Evolutionary conservation across 169 alveolate genomes (phyloP), one percentile per base, ranked within the genome.

Genomic region (Miamiensis avidus): DNA sequence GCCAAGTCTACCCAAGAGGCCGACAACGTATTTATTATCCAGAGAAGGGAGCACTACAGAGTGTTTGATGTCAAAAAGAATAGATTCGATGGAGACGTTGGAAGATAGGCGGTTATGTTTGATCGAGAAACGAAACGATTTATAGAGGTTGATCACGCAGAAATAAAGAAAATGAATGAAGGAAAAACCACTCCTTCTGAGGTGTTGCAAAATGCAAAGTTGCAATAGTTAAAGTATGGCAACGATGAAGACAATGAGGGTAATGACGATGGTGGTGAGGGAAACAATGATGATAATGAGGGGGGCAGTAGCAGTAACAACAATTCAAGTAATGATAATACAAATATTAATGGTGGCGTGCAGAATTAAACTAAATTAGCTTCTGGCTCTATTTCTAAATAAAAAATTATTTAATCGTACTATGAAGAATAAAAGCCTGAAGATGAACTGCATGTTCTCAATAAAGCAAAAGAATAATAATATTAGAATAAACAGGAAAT

Each of bases 1-100:
- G 99, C 98, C 1, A 98, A 98, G 90, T 95, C 98, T 0, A 97
- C 99, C 1, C 97, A 98, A 88, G 99, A 98, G 88, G 99, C 99
- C n/a, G 99, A 98, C 82, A 96, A 97, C 82, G 98, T 98, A 6
- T 81, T 97, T 64, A 97, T 98, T 34, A 86, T 98, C 33, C 98
- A 98, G 93, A 93, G 92, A 73, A 88, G 93, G 29, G 95, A 96
- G 25, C 93, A 95, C 75, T 92, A 92, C 49, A 91, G 98, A 76
- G 93, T 88, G 6, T 89, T 98, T 31, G 99, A 98, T 79, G 89
- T 97, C 11, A 93, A 97, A 89, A 98, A 98, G 91, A 98, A 98
- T 91, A 82, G 99, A 31, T 97, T 94, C 89, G 98, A 98, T 85
- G 99, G 99, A 27, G 96, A 95, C 73, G 86, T 97, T 28, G 99